Conservation (phyloP, 345 rosid species). For the Clarkia xantiana region DNA sequence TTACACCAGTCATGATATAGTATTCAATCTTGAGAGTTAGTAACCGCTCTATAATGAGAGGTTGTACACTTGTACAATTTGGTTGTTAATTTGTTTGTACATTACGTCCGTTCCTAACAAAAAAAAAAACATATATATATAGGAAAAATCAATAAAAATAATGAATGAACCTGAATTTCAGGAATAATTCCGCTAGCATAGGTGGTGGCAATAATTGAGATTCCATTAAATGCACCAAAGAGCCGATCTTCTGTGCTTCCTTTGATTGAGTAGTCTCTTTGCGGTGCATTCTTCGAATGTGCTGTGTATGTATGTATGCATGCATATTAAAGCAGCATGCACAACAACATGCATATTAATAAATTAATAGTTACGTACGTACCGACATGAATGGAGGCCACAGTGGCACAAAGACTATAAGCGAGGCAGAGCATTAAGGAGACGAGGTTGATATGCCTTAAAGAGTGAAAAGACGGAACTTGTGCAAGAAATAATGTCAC, state of each 20-base stretch:
- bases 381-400: conserved; percentile 33
- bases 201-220: conserved; percentile 35
- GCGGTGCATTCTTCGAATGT: conserved; percentile 25
- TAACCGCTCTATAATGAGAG: too few species aligned
- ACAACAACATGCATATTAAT: neutral
- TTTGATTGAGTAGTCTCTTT: conserved; percentile 23
- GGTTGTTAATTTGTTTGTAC: too few species aligned
- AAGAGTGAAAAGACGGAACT: conserved; percentile 50
- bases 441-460: conserved; percentile 42
- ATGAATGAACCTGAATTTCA: conserved; percentile 35
- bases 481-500: conserved; percentile 30
- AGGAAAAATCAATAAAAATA: too few species aligned
- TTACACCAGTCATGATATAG: too few species aligned
- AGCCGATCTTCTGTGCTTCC: conserved; percentile 19
- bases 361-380: neutral
- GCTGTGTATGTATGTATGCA: conserved; percentile 13
- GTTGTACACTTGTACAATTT: too few species aligned
- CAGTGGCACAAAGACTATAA: conserved; percentile 26
- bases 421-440: conserved; percentile 32
- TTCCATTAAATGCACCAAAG: conserved; percentile 29
- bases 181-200: conserved; percentile 48
- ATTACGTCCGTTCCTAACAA: too few species aligned
- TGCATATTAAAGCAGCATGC: too few species aligned
- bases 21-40: too few species aligned
- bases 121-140: too few species aligned